Base-by-base conservation (phyloP, 2,329 filamentous ascomycete genomes). In the Colletotrichum sp. region DNA sequence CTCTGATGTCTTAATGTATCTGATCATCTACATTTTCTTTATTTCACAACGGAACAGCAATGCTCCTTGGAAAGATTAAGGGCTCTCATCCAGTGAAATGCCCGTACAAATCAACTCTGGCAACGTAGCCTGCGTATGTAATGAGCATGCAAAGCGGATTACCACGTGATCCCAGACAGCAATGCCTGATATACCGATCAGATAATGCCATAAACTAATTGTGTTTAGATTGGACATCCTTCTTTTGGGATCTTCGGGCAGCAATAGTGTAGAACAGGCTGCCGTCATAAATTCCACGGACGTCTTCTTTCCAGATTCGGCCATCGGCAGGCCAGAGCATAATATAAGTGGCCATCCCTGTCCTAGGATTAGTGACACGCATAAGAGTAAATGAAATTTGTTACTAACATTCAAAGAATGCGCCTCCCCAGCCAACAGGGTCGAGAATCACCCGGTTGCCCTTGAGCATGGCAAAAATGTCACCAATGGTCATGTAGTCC, bases 221-320 rank as follows among this genome's bases (percentile, higher is more conserved):
- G 6, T 32, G 24, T 2, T 66, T 34, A 26, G 9, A 10, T 12
- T 13, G 39, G 7, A 34, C 13, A 4, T 70, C 32, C 24, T 63
- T 15, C 32, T 61, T 61, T 15, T 32, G 16, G 7, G 57, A 28
- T 28, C 67, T 52, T 4, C 69, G 57, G 7, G 39, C 63, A 9
- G 61, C 71, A 59, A 70, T 72, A 13, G 39, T 75, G 68, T 78
- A 70, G 26, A 76, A 73, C 8, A 74, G 16, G 65, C 74, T 76
- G n/a, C 76, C 80, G 43, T 81, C 80, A 7, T 79, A 81, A 7
- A 81, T 32, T 5, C 75, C 74, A 1, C 80, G 78, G 9, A 81
- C 75, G 10, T 92, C 90, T 61, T 92, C 90, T 82, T 92, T 92
- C 79, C 82, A 85, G 82, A 92, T 86, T 67, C 84, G 83, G 0